phyloP scores from a whole-genome alignment of 305 asterid genomes.

The Striga hermonthica region DNA sequence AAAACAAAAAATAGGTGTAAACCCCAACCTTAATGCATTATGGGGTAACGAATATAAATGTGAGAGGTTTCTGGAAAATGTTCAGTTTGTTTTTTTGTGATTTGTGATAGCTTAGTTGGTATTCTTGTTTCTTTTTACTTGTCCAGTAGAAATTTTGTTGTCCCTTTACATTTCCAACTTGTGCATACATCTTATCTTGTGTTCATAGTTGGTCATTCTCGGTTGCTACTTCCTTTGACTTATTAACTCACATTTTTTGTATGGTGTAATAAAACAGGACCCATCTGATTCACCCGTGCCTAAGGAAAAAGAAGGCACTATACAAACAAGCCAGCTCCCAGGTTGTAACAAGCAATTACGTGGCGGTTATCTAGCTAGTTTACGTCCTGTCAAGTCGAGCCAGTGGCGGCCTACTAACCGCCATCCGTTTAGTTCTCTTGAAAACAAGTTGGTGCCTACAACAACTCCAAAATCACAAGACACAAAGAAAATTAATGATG shows the following conservation, averaged over 20 bases:
- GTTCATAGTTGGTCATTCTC: not conserved
- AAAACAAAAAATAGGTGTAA: too few relatives aligned
- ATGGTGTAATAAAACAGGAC: constrained; percentile 27
- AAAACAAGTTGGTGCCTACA: constrained; percentile 30
- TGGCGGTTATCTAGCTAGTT: constrained; percentile 57
- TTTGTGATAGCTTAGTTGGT: too few relatives aligned
- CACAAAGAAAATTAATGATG: constrained; percentile 27
- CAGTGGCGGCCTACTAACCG: constrained; percentile 28
- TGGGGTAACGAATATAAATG: too few relatives aligned
- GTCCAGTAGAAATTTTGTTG: not conserved
- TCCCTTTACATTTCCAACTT: not conserved
- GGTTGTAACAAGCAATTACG: constrained; percentile 51
- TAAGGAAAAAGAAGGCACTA: constrained; percentile 55
- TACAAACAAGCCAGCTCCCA: constrained; percentile 53
- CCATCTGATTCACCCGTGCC: constrained; percentile 67
- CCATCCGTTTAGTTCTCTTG: constrained; percentile 37
- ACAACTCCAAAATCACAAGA: constrained; percentile 27
- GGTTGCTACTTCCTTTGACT: not conserved
- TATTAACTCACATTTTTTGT: constrained; percentile 26
- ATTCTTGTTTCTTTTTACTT: too few relatives aligned
- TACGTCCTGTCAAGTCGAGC: constrained; percentile 51
- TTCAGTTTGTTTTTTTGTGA: too few relatives aligned
- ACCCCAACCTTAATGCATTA: too few relatives aligned
- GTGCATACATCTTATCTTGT: not conserved
- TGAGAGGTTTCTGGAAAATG: too few relatives aligned